Percentiles rank a stretch among this genome's conserved stretches.
Conservation (phyloP, 2,329 filamentous ascomycete species). For the Aspergillus tubingensis region DNA sequence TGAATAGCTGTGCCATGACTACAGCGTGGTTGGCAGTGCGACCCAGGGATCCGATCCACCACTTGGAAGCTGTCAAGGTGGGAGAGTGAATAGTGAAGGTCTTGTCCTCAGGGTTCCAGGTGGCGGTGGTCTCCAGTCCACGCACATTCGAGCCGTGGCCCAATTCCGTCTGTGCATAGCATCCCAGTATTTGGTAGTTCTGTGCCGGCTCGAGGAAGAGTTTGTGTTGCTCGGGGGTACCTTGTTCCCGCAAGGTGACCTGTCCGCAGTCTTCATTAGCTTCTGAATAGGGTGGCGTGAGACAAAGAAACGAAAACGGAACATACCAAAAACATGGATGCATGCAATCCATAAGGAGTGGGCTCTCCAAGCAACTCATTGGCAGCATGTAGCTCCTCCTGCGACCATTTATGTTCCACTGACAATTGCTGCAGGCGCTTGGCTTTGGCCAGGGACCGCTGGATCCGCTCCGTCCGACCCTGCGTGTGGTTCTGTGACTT, state of each 20-base stretch:
- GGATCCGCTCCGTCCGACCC: slow-evolving; percentile 68
- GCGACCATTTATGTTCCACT: slow-evolving; percentile 66
- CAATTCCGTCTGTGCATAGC: slow-evolving; percentile 79
- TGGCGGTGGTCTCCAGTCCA: slow-evolving; percentile 71
- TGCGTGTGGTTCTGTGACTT: slow-evolving; percentile 77
- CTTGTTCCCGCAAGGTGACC: slow-evolving; percentile 71
- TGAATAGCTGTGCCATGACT: slow-evolving; percentile 75
- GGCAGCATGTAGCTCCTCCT: slow-evolving; percentile 65
- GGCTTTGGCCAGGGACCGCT: slow-evolving; percentile 67
- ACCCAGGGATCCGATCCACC: slow-evolving; percentile 81
- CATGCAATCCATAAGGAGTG: slow-evolving; percentile 72
- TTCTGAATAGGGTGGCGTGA: neutral
- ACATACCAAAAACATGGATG: slow-evolving; percentile 66
- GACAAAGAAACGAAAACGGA: too few species aligned
- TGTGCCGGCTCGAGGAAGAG: slow-evolving; percentile 69
- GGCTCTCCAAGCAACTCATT: slow-evolving; percentile 72
- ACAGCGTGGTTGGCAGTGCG: slow-evolving; percentile 75
- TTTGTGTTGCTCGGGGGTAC: slow-evolving; percentile 71
- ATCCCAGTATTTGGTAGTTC: slow-evolving; percentile 72
- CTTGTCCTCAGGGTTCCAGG: slow-evolving; percentile 72
- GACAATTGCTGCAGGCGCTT: slow-evolving; percentile 70
- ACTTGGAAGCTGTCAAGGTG: slow-evolving; percentile 73
- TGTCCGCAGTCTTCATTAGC: slow-evolving; percentile 31
- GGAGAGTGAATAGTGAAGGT: slow-evolving; percentile 75
- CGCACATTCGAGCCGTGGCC: slow-evolving; percentile 77